These are phyloP conservation scores for Maudiozyma turicensis DNA, from an alignment of 805 yeast species.

Conservation along the genomic window DNA sequence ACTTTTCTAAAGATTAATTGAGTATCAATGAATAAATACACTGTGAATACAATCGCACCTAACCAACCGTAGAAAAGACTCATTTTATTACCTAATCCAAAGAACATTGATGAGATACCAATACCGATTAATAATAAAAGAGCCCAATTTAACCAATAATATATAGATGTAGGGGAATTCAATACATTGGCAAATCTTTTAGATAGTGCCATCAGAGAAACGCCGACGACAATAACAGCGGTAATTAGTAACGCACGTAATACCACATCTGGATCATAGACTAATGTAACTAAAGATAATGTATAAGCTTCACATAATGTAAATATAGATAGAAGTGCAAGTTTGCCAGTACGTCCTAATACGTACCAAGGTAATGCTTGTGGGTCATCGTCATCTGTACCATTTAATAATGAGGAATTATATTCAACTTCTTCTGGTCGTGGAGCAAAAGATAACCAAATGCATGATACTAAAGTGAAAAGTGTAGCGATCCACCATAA, in stretches of 20 bases:
- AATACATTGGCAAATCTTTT: slow-evolving; percentile 33
- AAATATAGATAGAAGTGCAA: slow-evolving; percentile 51
- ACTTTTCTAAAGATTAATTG: slow-evolving; percentile 65
- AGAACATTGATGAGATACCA: slow-evolving; percentile 53
- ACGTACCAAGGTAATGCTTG: slow-evolving; percentile 23
- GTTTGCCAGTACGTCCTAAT: slow-evolving; percentile 21
- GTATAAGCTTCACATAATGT: slow-evolving; percentile 68
- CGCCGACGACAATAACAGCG: slow-evolving; percentile 59
- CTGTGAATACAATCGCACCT: slow-evolving; percentile 66
- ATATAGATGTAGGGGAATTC: slow-evolving; percentile 28
- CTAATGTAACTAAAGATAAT: slow-evolving; percentile 56
- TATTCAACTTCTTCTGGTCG: slow-evolving; percentile 45
- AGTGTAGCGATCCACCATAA: slow-evolving; percentile 44
- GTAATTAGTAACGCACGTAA: slow-evolving; percentile 67
- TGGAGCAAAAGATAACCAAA: slow-evolving; percentile 55
- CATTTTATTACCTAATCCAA: slow-evolving; percentile 51
- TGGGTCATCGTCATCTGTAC: background rate
- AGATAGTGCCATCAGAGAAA: slow-evolving; percentile 67
- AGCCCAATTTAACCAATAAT: slow-evolving; percentile 37
- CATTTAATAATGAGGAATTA: background rate
- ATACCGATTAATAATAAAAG: slow-evolving; percentile 63
- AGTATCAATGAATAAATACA: slow-evolving; percentile 71
- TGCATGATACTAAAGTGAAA: slow-evolving; percentile 54
- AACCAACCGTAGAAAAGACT: slow-evolving; percentile 60
- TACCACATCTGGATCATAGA: slow-evolving; percentile 53